Conservation (phyloP, 176 grass and related monocot genomes). For the Lolium perenne region DNA sequence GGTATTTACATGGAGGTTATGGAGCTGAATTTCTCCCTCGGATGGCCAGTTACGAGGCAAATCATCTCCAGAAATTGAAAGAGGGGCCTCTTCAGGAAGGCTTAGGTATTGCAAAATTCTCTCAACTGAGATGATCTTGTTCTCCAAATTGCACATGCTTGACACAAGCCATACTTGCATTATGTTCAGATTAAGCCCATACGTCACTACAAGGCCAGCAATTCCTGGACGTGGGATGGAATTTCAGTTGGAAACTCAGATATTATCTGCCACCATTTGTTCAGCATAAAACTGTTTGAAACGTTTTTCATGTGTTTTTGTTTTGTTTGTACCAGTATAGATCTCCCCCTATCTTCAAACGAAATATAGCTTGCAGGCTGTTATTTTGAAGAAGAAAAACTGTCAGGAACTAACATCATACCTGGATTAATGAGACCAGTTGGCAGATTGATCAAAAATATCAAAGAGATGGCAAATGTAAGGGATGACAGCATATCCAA, state of each 20-base stretch:
- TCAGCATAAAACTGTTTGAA: not conserved
- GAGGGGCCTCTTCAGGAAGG: slow-evolving; percentile 50
- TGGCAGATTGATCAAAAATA: slow-evolving; percentile 15
- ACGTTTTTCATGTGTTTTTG: not conserved
- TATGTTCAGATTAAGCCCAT: slow-evolving; percentile 90
- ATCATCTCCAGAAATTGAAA: not conserved
- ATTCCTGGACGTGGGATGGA: slow-evolving; percentile 8
- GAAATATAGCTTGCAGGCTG: not conserved
- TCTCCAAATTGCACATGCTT: slow-evolving; percentile 74
- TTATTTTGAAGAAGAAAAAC: not conserved
- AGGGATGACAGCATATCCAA: slow-evolving; percentile 27
- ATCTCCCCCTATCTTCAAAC: not conserved
- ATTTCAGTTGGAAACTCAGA: slow-evolving; percentile 7
- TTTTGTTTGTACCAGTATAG: not conserved
- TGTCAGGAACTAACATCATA: not conserved
- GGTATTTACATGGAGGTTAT: slow-evolving; percentile 23
- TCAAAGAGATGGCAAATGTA: slow-evolving; percentile 29
- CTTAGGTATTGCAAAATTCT: slow-evolving; percentile 73
- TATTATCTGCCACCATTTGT: not conserved
- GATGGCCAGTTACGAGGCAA: slow-evolving; percentile 1
- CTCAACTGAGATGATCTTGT: slow-evolving; percentile 85
- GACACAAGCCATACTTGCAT: slow-evolving; percentile 73
- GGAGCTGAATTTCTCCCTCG: slow-evolving; percentile 21
- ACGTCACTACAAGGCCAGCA: slow-evolving; percentile 53
- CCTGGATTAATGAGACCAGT: not conserved